Base-by-base conservation (phyloP, 2,329 filamentous ascomycete species). In the Apiospora phragmitis region DNA sequence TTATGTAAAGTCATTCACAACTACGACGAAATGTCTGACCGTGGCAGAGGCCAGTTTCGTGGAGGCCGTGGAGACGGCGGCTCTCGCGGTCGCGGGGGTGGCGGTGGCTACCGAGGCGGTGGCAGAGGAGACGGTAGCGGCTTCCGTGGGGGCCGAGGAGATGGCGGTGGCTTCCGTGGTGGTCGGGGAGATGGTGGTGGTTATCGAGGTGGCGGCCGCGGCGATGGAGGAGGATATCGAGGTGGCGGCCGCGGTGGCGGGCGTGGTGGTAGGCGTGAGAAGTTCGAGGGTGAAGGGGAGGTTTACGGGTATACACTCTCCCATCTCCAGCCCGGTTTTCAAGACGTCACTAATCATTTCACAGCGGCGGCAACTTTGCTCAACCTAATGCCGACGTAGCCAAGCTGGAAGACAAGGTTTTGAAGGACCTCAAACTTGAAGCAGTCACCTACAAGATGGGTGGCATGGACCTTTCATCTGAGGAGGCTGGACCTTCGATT, bases 381-480 rank as follows among this genome's bases (percentile, higher is more conserved):
- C 68, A 66, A 1, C 80, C 81, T 0, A 79, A 82, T n/a, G 32
- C 68, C 0, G 32, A 68, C 0, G 75, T 83, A 14, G 78, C 77
- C 14, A 76, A 80, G 26, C 79, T 87, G 0, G 85, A 87, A 71
- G 74, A 87, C 68, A 74, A 79, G 8, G 77, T 86, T 4, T 71
- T 86, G 43, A 74, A 82, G 29, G 74, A 78, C 4, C 71, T 76
- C 2, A 75, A 78, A 8, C 74, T 79, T 41, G 70, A 73, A 14
- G 72, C 74, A n/a, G 69, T 86, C 1, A 76, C 77, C 3, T 73
- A 77, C 3, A 76, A 82, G 67, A 81, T 86, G 80, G 76, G 76
- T 16, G 78, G 80, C 49, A 75, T 85, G 32, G 72, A 79, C 4
- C 38, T 82, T 29, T 76, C 76, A 38, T n/a, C 55, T 7, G 14